Conservation (phyloP, 202 grass and related monocot species). For the Cymbopogon flexuosus region DNA sequence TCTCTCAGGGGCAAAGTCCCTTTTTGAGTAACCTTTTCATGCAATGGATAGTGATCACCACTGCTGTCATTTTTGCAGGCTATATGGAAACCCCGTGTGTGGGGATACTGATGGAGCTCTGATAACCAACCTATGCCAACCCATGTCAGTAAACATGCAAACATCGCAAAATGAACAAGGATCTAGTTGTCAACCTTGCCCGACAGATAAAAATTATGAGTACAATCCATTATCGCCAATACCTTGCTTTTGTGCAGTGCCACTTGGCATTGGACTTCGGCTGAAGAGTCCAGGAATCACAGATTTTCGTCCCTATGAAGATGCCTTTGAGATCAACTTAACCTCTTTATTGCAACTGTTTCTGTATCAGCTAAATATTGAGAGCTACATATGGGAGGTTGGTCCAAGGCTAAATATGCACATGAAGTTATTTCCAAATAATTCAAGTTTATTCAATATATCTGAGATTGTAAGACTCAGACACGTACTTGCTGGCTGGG, state of each 20-base stretch:
- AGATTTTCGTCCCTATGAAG: conserved; percentile 57
- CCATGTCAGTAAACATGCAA: conserved; percentile 41
- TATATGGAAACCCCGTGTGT: conserved; percentile 80
- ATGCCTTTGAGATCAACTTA: conserved; percentile 50
- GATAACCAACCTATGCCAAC: conserved; percentile 37
- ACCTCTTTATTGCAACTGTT: conserved; percentile 45
- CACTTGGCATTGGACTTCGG: conserved; percentile 68
- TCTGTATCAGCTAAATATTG: conserved; percentile 53
- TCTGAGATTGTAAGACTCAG: conserved; percentile 58
- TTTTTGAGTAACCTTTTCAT: background rate
- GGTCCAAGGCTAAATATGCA: conserved; percentile 85
- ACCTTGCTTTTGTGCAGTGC: conserved; percentile 56
- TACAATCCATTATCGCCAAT: conserved; percentile 48
- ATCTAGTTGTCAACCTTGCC: conserved; percentile 45
- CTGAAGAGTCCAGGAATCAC: conserved; percentile 87
- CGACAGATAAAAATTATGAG: conserved; percentile 39
- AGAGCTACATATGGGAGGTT: conserved; percentile 58
- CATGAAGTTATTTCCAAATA: conserved; percentile 68
- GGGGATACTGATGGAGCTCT: conserved; percentile 14
- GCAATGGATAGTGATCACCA: conserved; percentile 9
- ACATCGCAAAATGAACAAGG: conserved; percentile 19
- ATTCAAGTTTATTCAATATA: conserved; percentile 47
- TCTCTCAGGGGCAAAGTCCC: background rate
- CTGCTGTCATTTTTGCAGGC: conserved; percentile 47
- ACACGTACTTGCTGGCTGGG: conserved; percentile 75